Evolutionary conservation across 345 rosid species (phyloP), one percentile per base, ranked within the genome.

Genomic region (Gossypium arboreum): DNA sequence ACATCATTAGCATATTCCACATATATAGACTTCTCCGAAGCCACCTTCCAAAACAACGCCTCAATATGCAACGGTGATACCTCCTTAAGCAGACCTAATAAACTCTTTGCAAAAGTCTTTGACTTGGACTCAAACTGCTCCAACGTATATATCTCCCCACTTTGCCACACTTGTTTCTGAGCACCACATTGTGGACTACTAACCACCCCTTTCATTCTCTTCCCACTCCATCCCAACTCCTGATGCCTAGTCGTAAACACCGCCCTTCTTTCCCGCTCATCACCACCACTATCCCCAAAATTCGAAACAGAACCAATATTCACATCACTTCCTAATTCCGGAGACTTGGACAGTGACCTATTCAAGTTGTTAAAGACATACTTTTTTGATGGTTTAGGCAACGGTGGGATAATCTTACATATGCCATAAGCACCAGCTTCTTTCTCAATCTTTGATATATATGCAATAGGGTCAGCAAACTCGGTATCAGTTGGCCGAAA

Each of bases 1-100:
- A 96, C 98, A 88, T 96, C 98, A 79, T 96, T 96, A n/a, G 99
- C 98, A 88, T 96, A 96, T 74, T 96, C 99, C 69, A 96, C 85
- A 73, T 86, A 86, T 67, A 92, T 86, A 67, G 97, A 94, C 82
- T 92, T 96, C 81, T 93, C 97, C 1, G 80, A 89, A 73, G 97
- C 91, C 4, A 88, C 85, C 84, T 89, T 91, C 99, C 99, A 96
- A 76, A 96, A 96, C 82, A 93, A 79, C 57, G 97, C 84, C 83
- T 96, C 99, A 9, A 92, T 75, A 73, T 79, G 90, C 80, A 87
- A 83, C 0, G 98, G 94, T 44, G 91, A 81, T 58, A 85, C 90
- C 77, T 96, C 98, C 86, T 87, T 93, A 29, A 84, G 18, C 78
- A 77, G 68, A 74, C 97, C 90, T 82, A 96, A 79, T n/a, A 84